Evolutionary conservation across 2,329 filamentous ascomycete genomes (phyloP).

Genomic region (Blastomyces silverae): DNA sequence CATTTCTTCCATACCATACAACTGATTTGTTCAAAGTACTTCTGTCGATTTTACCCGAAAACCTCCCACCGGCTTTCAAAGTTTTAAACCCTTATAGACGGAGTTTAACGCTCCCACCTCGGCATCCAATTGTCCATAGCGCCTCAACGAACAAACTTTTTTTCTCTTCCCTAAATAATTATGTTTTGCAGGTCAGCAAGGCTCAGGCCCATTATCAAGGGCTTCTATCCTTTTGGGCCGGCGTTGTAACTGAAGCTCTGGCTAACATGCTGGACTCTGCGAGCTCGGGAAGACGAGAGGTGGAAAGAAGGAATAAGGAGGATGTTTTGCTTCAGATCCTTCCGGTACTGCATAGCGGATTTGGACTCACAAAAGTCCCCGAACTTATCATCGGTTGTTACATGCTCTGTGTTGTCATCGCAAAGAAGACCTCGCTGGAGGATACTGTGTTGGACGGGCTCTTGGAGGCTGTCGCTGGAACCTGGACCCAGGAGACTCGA

Average conservation of each 20-base stretch:
- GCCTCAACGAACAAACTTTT: conserved; percentile 72
- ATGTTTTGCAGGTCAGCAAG: conserved; percentile 68
- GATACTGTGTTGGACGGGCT: conserved; percentile 75
- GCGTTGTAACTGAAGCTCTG: conserved; percentile 76
- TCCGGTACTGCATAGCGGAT: conserved; percentile 67
- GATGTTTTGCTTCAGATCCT: conserved; percentile 62
- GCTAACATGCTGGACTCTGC: conserved; percentile 72
- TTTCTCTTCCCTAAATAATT: conserved; percentile 67
- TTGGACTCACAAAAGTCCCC: conserved; percentile 66
- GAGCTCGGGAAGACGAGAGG: conserved; percentile 65
- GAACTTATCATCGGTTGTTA: conserved; percentile 82
- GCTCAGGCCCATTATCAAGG: conserved; percentile 67
- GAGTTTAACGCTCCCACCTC: conserved; percentile 66
- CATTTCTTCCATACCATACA: conserved; percentile 88
- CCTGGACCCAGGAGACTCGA: conserved; percentile 67
- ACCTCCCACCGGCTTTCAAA: conserved; percentile 66
- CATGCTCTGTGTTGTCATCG: conserved; percentile 81
- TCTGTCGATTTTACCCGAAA: conserved; percentile 73
- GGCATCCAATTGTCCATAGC: conserved; percentile 75
- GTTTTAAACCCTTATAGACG: conserved; percentile 83
- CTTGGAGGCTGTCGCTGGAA: conserved; percentile 78
- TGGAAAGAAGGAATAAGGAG: conserved; percentile 76
- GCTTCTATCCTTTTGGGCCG: conserved; percentile 84
- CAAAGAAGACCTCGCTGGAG: conserved; percentile 70
- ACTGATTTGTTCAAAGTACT: conserved; percentile 78